Evolutionary conservation across 495 filamentous ascomycete genomes (phyloP).

Genomic region (Penicillium bialowiezense): DNA sequence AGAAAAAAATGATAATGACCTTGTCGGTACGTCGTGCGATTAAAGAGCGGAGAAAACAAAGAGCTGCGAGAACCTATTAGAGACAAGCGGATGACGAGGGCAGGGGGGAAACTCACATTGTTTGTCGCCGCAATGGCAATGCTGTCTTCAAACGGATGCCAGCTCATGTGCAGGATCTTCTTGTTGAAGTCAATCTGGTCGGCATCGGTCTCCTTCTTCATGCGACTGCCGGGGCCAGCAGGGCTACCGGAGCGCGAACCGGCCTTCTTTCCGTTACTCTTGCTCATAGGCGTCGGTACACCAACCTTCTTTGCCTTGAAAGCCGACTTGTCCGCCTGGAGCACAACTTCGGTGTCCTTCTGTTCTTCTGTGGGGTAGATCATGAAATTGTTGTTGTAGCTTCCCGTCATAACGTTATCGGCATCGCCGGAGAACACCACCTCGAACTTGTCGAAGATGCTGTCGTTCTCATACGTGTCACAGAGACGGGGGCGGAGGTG

Average conservation of each 20-base stretch:
- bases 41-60: constrained; percentile 99
- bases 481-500: constrained; percentile 92
- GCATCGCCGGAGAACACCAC: constrained; percentile 98
- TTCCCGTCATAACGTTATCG: constrained; percentile 98
- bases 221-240: constrained; percentile 84
- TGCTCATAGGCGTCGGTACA: constrained; percentile 95
- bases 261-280: constrained; percentile 74
- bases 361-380: constrained; percentile 96
- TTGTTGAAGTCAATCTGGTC: constrained; percentile 99
- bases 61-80: constrained; percentile 51
- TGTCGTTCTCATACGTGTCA: constrained; percentile 99
- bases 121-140: constrained; percentile 99
- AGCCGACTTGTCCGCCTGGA: constrained; percentile 97
- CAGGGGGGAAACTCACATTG: constrained; percentile 67
- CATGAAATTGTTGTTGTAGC: constrained; percentile 99
- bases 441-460: constrained; percentile 99
- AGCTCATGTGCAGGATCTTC: constrained; percentile 99
- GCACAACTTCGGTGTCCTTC: constrained; percentile 93
- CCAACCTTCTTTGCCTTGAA: constrained; percentile 99
- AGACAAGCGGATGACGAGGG: background rate
- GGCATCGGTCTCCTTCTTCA: constrained; percentile 98
- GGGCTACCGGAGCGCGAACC: constrained; percentile 86
- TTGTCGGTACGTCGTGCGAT: constrained; percentile 17
- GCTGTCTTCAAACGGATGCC: constrained; percentile 99
- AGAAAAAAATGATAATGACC: constrained; percentile 22